Conservation (phyloP, 305 asterid species). For the Rubia balearica region DNA sequence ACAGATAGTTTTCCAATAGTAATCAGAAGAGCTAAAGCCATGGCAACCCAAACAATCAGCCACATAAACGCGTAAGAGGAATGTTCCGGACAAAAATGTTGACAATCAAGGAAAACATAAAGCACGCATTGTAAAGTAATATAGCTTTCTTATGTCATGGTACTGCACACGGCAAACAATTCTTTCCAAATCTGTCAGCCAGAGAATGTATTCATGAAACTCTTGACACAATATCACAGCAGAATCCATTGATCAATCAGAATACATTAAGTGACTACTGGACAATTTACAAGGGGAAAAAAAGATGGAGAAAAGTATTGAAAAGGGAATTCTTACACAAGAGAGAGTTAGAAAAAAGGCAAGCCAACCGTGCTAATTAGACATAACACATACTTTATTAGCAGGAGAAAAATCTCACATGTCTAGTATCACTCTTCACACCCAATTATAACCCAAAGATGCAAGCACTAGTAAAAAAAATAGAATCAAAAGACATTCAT, state of each 20-base stretch:
- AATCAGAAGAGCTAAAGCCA: neutral
- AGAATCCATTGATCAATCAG: neutral
- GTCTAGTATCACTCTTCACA: neutral
- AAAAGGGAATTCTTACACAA: too few species aligned
- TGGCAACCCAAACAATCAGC: neutral
- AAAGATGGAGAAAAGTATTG: too few species aligned
- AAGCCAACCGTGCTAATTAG: neutral
- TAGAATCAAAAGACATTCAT: neutral
- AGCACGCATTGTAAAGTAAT: too few species aligned
- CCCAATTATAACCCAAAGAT: neutral
- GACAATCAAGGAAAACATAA: neutral
- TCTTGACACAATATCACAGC: neutral
- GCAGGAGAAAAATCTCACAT: neutral
- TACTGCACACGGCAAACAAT: neutral
- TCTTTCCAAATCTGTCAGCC: too few species aligned
- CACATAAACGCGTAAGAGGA: neutral
- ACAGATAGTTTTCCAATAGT: neutral
- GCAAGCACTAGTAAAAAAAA: neutral
- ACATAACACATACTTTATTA: neutral
- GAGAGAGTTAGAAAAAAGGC: neutral
- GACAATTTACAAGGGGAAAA: neutral
- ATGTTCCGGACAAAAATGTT: neutral
- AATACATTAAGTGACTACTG: too few species aligned
- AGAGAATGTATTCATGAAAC: neutral
- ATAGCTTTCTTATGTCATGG: neutral